These are phyloP conservation scores for carrot (Daucus carota) DNA, from an alignment of 129 eudicot species.

Conservation along the genomic window DNA sequence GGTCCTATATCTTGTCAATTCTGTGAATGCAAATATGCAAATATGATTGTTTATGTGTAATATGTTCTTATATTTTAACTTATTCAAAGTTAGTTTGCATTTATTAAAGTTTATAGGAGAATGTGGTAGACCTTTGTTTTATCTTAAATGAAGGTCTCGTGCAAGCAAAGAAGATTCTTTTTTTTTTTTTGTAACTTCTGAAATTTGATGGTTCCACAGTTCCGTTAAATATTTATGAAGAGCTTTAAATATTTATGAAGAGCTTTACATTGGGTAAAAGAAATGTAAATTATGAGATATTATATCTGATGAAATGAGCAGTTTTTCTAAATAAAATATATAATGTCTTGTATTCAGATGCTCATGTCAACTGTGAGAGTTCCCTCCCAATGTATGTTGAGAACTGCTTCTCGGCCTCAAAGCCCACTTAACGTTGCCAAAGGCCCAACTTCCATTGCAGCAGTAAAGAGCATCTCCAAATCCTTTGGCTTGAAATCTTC, in stretches of 20 bases:
- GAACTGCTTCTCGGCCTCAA: slow-evolving; percentile 24
- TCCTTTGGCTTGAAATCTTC: slow-evolving; percentile 52
- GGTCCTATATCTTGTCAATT: not conserved
- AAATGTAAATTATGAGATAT: not conserved
- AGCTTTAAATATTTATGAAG: no score
- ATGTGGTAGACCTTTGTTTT: not conserved
- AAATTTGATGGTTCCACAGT: not conserved
- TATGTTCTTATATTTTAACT: not conserved
- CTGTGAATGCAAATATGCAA: not conserved
- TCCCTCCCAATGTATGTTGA: slow-evolving; percentile 39
- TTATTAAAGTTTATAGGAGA: not conserved
- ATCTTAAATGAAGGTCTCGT: not conserved
- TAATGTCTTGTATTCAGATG: slow-evolving; percentile 22
- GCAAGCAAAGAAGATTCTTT: not conserved
- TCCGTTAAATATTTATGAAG: not conserved
- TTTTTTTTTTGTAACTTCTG: no score
- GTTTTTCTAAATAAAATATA: not conserved
- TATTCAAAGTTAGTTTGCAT: not conserved
- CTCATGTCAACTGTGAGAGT: slow-evolving; percentile 61
- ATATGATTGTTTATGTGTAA: not conserved
- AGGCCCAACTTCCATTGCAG: slow-evolving; percentile 39
- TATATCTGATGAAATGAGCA: not conserved
- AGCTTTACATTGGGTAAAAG: not conserved
- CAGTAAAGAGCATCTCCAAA: slow-evolving; percentile 44
- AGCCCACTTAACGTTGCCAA: slow-evolving; percentile 24